Conservation (phyloP, 306 rosid species). For the Cucurbita pepo region DNA sequence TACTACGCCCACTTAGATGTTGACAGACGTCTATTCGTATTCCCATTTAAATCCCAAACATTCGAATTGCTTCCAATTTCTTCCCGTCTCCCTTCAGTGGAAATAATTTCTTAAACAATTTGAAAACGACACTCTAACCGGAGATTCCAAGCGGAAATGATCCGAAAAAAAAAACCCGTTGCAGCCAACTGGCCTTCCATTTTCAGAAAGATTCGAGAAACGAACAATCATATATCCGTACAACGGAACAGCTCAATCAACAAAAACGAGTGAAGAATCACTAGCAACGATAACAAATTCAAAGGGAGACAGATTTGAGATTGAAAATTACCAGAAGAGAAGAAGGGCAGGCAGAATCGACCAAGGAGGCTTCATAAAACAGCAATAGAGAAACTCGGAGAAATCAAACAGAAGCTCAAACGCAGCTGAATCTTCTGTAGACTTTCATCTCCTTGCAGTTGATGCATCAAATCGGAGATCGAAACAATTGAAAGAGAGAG, state of each 20-base stretch:
- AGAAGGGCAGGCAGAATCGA: neutral
- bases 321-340: neutral
- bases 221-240: neutral
- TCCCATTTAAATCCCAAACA: neutral
- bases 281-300: neutral
- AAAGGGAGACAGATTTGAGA: neutral
- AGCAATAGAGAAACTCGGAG: neutral
- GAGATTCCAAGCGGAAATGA: neutral
- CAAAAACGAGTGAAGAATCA: neutral
- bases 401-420: neutral
- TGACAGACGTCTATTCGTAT: neutral
- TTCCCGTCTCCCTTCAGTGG: neutral
- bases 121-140: neutral
- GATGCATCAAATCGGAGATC: neutral
- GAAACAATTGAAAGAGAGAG: neutral
- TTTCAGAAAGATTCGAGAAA: neutral
- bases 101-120: neutral
- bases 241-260: neutral
- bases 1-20: neutral
- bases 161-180: neutral
- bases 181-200: neutral
- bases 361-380: neutral
- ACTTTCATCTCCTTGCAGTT: constrained; percentile 1
- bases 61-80: neutral
- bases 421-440: neutral